Evolutionary conservation across 2,329 filamentous ascomycete genomes (phyloP), one percentile per base, ranked within the genome.

Genomic region (Aspergillus ochraceoroseus): DNA sequence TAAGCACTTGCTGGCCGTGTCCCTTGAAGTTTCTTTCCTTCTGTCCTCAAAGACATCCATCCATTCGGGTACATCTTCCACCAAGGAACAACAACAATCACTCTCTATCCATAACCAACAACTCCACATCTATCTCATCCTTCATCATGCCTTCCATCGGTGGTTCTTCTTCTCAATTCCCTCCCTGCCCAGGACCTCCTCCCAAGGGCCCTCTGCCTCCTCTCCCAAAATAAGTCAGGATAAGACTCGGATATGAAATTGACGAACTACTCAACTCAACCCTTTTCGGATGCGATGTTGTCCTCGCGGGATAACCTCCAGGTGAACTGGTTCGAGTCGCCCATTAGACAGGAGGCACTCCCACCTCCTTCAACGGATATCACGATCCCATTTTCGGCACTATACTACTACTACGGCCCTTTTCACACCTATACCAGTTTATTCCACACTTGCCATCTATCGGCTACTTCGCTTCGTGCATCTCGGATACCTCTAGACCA

Each of bases 151-250:
- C 61, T 63, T 64, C 61, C 43, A 42, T 62, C 53, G 57, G 48
- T 44, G 48, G 56, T 35, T 46, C 55, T 40, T 46, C 55, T 40
- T 59, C 60, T 55, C 59, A 62, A 36, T 63, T 64, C 48, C 62
- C 62, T 58, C 62, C 62, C 38, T 64, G 62, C 55, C 62, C 62
- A 4, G 62, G 62, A 26, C 62, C 62, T 51, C 62, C 62, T 38
- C 62, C 62, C 36, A 63, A 62, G 59, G 62, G 62, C 36, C 62
- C 62, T 57, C 55, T 64, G 18, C 62, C 62, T 52, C 62, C 62
- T 39, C 54, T 64, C 46, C 62, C 62, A 23, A 64, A 64, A 55
- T 64, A 64, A 59, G 52, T 32, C 26, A 30, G 26, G 28, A 18
- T 43, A 34, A 41, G 34, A 41, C 45, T 36, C 46, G 46, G 31